Evolutionary conservation across 1,284 basidiomycete species (phyloP), one percentile per base, ranked within the genome.

Genomic region (Cryptococcus maquisensis): DNA sequence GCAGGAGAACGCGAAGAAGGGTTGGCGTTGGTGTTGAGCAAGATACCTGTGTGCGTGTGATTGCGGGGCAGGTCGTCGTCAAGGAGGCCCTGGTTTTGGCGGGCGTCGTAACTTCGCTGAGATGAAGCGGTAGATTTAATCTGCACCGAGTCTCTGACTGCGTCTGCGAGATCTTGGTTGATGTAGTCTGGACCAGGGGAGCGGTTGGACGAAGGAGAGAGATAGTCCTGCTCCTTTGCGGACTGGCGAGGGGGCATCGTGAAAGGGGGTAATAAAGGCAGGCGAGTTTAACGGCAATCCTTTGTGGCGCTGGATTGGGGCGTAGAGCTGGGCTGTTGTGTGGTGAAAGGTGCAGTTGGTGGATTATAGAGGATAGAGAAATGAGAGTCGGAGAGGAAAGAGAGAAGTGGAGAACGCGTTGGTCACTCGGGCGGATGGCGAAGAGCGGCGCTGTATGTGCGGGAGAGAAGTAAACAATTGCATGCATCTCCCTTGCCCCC

Each of bases 111-210:
- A 7, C 39, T 40, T n/a, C 15, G 39, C 8, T 40, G n/a, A 15
- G 40, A 26, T 16, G 37, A 45, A 37, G 47, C 18, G 37, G 42
- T 35, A 35, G 39, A 57, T 41, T 53, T 57, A 46, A 74, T 71
- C 26, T 67, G 67, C 16, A 74, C 72, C 8, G 71, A 69, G 56
- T 74, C 68, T 35, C 68, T 50, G 12, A 74, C 62, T 18, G 72
- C 72, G 39, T 58, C 59, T 12, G 67, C 72, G 23, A 74, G 62
- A 47, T 71, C 67, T 35, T 56, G 52, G 35, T 59, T 55, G 47
- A 55, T 47, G 54, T 57, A 48, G 32, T 39, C 47, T 23, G 21
- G 12, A 18, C 32, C 20, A 13, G 9, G 21, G 23, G 36, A 6
- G 48, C 37, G 23, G 41, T 39, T 12, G 42, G 39, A 40, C 49